Evolutionary conservation across 139 green algal species (phyloP).

Genomic region (Limnomonas spitsbergensis): DNA sequence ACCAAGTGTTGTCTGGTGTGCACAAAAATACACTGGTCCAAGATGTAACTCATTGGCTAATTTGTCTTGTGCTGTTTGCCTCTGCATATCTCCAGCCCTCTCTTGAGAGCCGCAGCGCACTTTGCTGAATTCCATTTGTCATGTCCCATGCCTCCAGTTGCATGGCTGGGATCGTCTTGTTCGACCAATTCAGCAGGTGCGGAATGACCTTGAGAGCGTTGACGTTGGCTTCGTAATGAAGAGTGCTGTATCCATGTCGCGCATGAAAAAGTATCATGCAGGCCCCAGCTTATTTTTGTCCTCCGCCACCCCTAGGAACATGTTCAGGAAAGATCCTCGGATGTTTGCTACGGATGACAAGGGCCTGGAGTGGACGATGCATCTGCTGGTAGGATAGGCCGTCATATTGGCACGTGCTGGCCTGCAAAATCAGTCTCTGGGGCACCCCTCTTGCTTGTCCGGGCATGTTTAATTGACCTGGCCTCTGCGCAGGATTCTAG

Average conservation of each 20-base stretch:
- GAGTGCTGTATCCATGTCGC: neutral
- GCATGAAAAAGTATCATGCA: neutral
- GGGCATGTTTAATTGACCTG: too few relatives aligned
- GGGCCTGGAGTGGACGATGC: neutral
- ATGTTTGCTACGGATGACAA: neutral
- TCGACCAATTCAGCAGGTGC: neutral
- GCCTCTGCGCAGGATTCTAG: too few relatives aligned
- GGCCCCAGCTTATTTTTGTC: neutral
- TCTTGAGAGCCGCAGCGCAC: too few relatives aligned
- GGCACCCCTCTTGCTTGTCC: too few relatives aligned
- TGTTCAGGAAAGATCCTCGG: neutral
- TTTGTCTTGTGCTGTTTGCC: too few relatives aligned
- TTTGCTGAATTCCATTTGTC: too few relatives aligned
- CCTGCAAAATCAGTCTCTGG: too few relatives aligned
- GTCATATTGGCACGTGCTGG: too few relatives aligned
- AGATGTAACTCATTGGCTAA: too few relatives aligned
- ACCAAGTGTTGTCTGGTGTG: too few relatives aligned
- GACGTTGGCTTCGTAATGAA: neutral
- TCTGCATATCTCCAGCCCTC: too few relatives aligned
- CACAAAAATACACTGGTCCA: too few relatives aligned
- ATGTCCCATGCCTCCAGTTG: neutral
- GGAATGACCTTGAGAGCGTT: neutral
- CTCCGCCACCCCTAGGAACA: neutral
- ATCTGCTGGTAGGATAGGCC: neutral
- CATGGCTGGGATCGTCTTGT: neutral